These are phyloP conservation scores for Batkoa obscura DNA, from an alignment of 371 early-diverging fungal genomes.

Conservation along the genomic window DNA sequence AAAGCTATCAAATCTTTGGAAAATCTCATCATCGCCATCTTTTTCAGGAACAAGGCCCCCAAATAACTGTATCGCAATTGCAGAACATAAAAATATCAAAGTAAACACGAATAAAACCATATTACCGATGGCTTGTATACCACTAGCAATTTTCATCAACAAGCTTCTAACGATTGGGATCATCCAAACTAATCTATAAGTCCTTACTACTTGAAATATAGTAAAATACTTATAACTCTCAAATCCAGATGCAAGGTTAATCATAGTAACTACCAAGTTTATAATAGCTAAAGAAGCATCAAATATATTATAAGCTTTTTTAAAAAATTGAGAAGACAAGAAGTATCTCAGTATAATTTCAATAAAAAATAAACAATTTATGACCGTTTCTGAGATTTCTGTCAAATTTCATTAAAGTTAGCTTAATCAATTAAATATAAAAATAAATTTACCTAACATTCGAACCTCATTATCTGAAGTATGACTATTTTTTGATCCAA, in stretches of 20 bases:
- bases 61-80: neutral
- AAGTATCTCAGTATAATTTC: conserved; percentile 15
- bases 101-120: conserved; percentile 37
- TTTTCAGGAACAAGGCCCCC: neutral
- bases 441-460: neutral
- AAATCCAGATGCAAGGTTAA: conserved; percentile 21
- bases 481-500: neutral
- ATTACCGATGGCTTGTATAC: conserved; percentile 33
- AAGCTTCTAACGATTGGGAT: conserved; percentile 28
- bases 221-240: conserved; percentile 32
- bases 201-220: conserved; percentile 35
- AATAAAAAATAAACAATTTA: conserved; percentile 28
- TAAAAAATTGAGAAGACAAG: no score
- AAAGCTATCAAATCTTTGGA: neutral
- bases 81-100: conserved; percentile 22
- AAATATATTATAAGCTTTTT: conserved; percentile 6
- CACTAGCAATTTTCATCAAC: conserved; percentile 36
- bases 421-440: no score
- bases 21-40: neutral
- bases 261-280: conserved; percentile 24
- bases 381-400: conserved; percentile 23
- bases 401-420: neutral
- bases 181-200: conserved; percentile 32
- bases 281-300: conserved; percentile 29
- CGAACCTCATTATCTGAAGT: neutral